A percentile compares a stretch with the other conserved stretches of the same genome.
phyloP scores from a whole-genome alignment of 352 stramenopile species.

The Phytophthora chlamydospora region DNA sequence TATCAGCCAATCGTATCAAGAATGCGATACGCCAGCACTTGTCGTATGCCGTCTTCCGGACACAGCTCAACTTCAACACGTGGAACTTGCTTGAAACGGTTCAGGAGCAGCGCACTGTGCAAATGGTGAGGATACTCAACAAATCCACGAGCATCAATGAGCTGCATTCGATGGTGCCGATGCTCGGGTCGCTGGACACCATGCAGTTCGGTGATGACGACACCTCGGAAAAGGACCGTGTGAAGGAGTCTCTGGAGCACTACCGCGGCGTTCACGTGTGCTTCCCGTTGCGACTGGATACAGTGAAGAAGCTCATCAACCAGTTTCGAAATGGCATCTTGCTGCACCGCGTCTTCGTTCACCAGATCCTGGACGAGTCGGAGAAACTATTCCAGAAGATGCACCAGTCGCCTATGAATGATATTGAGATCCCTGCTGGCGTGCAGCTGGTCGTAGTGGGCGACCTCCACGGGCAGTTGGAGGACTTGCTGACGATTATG shows the following conservation, averaged over 20 bases:
- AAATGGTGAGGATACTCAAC: constrained; percentile 88
- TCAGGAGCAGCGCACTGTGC: constrained; percentile 83
- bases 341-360: constrained; percentile 77
- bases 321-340: constrained; percentile 87
- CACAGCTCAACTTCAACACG: constrained; percentile 86
- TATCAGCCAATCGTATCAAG: constrained; percentile 87
- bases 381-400: constrained; percentile 59
- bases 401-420: constrained; percentile 69
- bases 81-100: constrained; percentile 85
- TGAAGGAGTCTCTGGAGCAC: constrained; percentile 64
- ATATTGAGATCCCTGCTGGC: constrained; percentile 75
- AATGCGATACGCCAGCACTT: constrained; percentile 73
- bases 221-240: constrained; percentile 59
- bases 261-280: constrained; percentile 77
- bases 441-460: constrained; percentile 92
- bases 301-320: constrained; percentile 82
- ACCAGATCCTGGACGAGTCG: constrained; percentile 75
- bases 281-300: constrained; percentile 79
- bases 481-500: constrained; percentile 94
- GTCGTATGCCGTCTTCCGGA: constrained; percentile 77
- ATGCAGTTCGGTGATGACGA: constrained; percentile 56
- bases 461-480: constrained; percentile 93
- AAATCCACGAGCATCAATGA: constrained; percentile 85
- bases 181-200: constrained; percentile 71
- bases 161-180: constrained; percentile 80